phyloP scores from a whole-genome alignment of 78 protist species.

The Bigelowiella natans region DNA sequence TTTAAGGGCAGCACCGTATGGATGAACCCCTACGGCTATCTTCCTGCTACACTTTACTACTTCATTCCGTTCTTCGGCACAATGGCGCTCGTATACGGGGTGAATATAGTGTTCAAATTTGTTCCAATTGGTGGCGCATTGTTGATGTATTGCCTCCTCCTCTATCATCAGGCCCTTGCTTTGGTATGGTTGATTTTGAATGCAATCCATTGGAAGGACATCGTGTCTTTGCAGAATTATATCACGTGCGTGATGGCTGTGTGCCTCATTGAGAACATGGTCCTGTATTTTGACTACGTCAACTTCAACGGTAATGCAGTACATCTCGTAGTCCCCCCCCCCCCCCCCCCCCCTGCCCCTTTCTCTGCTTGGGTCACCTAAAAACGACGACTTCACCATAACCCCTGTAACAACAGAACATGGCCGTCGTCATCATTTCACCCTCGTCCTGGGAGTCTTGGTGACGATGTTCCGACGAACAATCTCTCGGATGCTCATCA shows the following conservation, averaged over 20 bases:
- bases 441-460: not conserved
- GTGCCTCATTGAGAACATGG: conserved; percentile 2
- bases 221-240: not conserved
- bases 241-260: not conserved
- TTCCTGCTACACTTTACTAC: not conserved
- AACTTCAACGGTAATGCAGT: not conserved
- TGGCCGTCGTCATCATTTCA: too few relatives aligned
- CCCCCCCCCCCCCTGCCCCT: too few relatives aligned
- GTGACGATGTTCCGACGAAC: not conserved
- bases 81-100: not conserved
- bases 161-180: too few relatives aligned
- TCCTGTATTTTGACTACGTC: not conserved
- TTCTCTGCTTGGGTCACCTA: too few relatives aligned
- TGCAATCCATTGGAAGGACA: conserved; percentile 1
- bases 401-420: too few relatives aligned
- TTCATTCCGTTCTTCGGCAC: not conserved
- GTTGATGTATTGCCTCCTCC: too few relatives aligned
- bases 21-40: conserved; percentile 14
- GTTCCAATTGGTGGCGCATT: too few relatives aligned
- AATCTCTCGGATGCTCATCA: not conserved
- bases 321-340: not conserved
- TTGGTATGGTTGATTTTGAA: not conserved
- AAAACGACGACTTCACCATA: too few relatives aligned
- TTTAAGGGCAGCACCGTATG: not conserved
- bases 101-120: too few relatives aligned